Conservation (phyloP, 2,329 filamentous ascomycete genomes). For the Chaetomiaceae sp. region DNA sequence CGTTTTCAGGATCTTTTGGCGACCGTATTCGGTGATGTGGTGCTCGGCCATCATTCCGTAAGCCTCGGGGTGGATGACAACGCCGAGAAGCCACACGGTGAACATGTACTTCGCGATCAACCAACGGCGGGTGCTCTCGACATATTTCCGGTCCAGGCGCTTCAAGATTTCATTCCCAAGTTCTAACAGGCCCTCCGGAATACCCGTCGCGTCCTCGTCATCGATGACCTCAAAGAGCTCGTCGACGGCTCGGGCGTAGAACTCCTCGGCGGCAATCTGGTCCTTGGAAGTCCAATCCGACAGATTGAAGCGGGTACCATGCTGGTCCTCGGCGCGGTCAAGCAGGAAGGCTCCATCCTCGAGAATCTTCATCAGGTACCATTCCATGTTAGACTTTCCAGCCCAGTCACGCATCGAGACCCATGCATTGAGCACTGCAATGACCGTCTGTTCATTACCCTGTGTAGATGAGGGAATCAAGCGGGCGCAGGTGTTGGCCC, state of each 20-base stretch:
- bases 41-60: constrained; percentile 76
- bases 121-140: constrained; percentile 72
- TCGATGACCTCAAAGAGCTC: constrained; percentile 81
- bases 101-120: constrained; percentile 91
- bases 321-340: constrained; percentile 75
- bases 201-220: constrained; percentile 74
- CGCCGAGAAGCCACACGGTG: constrained; percentile 74
- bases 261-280: constrained; percentile 76
- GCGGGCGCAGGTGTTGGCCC: constrained; percentile 81
- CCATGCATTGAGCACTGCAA: constrained; percentile 82
- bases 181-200: constrained; percentile 78
- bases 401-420: constrained; percentile 83
- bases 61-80: constrained; percentile 83
- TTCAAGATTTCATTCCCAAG: constrained; percentile 77
- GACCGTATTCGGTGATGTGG: constrained; percentile 84
- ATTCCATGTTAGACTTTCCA: constrained; percentile 81
- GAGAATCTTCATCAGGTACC: constrained; percentile 90
- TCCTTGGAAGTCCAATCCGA: constrained; percentile 71
- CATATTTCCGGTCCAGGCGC: constrained; percentile 65
- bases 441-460: constrained; percentile 72
- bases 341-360: constrained; percentile 88
- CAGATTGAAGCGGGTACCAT: constrained; percentile 63
- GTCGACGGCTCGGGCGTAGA: constrained; percentile 76
- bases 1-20: constrained; percentile 73
- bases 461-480: constrained; percentile 72